Evolutionary conservation across 225 moss, liverwort and hornwort species (phyloP).

Genomic region (Thuidium tamariscinum): DNA sequence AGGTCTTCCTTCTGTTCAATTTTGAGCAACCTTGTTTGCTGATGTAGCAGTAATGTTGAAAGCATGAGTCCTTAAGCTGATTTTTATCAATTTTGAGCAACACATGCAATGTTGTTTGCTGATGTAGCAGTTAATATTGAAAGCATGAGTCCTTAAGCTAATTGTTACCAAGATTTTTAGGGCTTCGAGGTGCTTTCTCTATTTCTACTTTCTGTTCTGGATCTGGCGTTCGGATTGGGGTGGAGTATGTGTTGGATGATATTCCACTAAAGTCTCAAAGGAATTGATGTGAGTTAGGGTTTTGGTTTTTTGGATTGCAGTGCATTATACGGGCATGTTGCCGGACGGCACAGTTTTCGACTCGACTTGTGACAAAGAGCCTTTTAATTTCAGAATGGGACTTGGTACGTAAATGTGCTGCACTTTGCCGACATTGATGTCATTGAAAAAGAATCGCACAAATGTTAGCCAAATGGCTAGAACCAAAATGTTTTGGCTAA

Average conservation of each 20-base stretch:
- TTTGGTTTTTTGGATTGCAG: constrained; percentile 19
- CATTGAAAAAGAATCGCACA: neutral
- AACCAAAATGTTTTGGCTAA: neutral
- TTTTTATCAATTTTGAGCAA: neutral
- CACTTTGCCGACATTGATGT: neutral
- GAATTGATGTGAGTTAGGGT: neutral
- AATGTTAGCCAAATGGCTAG: neutral
- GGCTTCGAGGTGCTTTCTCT: neutral
- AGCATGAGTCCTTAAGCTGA: neutral
- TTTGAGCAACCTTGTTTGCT: neutral
- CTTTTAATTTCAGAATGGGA: constrained; percentile 53
- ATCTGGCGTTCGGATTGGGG: neutral
- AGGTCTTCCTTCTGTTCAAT: neutral
- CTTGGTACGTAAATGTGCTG: neutral
- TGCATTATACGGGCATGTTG: constrained; percentile 68
- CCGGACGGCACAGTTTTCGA: constrained; percentile 74
- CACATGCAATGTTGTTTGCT: neutral
- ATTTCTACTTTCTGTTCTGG: neutral
- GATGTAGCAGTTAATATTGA: neutral
- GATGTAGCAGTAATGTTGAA: neutral
- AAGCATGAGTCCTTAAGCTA: neutral
- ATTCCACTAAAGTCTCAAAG: neutral
- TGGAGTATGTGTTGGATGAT: neutral
- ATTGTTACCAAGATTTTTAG: neutral
- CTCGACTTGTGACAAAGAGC: constrained; percentile 55